Base-by-base conservation (phyloP, 2,329 filamentous ascomycete species). In the Ascochyta fabae region DNA sequence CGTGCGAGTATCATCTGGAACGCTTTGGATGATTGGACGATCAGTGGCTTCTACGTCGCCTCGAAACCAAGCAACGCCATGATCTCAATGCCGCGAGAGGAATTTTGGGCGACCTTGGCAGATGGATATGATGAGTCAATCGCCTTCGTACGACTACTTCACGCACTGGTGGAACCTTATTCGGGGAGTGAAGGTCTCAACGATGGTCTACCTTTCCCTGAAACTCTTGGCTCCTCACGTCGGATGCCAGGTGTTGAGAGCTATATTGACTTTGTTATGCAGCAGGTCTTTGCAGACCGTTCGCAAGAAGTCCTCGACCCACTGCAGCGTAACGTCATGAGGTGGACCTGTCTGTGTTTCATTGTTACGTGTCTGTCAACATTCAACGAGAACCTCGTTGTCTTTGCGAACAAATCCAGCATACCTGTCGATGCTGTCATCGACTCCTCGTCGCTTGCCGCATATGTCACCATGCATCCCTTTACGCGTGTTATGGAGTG, bases 401-500 rank as follows among this genome's bases (percentile, higher is more conserved):
- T 94, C 27, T 86, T 97, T 66, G 89, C 90, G 35, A 96, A 92
- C 72, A 85, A 89, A 68, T 90, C 91, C 2, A 89, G 84, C 57
- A 81, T 96, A 27, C 80, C 85, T 24, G 87, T 96, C 15, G 92
- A 97, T 71, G 78, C 84, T 9, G 85, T 89, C 15, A 91, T 96
- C 61, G 84, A 84, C 38, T 84, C 91, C 4, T 89, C 88, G 3
- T 90, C 90, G 52, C 80, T 98, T 4, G 86, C 87, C 45, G 84
- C 85, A 6, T 99, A 99, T 71, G 87, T 95, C 55, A 86, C 87
- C 23, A 84, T 96, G 48, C 96, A 99, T 77, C 94, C 96, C 0
- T 99, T 98, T 69, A 88, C 91, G 3, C 87, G 96, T 56, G 88
- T 96, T 15, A 97, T 98, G 90, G 95, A 99, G 71, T 98, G 95